Conservation (phyloP, 1,284 basidiomycete genomes). For the Ceratobasidium sp. region DNA sequence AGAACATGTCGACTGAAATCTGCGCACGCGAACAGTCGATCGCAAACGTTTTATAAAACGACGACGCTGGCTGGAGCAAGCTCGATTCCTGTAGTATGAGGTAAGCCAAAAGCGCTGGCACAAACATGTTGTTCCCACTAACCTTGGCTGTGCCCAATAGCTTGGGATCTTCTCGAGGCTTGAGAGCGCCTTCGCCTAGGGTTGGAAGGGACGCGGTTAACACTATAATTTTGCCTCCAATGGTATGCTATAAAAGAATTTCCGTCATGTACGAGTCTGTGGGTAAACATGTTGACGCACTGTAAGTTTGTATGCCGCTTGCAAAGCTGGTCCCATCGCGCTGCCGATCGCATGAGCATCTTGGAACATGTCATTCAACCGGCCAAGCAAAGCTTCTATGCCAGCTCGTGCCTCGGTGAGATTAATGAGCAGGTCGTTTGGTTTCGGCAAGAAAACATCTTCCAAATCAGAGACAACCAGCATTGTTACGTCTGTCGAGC, state of each 20-base stretch:
- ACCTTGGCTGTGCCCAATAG: constrained; percentile 95
- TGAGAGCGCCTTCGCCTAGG: constrained; percentile 90
- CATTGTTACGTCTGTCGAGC: constrained; percentile 89
- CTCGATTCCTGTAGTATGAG: constrained; percentile 92
- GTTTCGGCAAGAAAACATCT: constrained; percentile 98
- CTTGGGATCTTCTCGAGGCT: constrained; percentile 97
- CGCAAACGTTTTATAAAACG: constrained; percentile 99
- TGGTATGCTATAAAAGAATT: constrained; percentile 68
- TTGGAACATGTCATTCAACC: constrained; percentile 96
- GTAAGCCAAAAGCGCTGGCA: constrained; percentile 99
- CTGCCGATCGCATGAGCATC: constrained; percentile 92
- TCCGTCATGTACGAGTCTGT: constrained; percentile 10
- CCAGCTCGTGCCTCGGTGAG: constrained; percentile 86
- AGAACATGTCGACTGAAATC: constrained; percentile 99
- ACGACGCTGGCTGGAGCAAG: constrained; percentile 87
- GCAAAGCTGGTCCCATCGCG: constrained; percentile 94
- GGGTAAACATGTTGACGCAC: constrained; percentile 59
- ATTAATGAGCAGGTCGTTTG: constrained; percentile 95
- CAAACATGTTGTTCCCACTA: constrained; percentile 63
- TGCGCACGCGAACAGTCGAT: constrained; percentile 98
- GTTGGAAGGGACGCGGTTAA: constrained; percentile 90
- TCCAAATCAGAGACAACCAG: constrained; percentile 97
- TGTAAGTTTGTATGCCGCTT: constrained; percentile 96
- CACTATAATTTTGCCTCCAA: constrained; percentile 97
- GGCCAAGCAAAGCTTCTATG: constrained; percentile 84